These are phyloP conservation scores for Hondaea fermentalgiana DNA, from an alignment of 108 stramenopile genomes.

Conservation along the genomic window DNA sequence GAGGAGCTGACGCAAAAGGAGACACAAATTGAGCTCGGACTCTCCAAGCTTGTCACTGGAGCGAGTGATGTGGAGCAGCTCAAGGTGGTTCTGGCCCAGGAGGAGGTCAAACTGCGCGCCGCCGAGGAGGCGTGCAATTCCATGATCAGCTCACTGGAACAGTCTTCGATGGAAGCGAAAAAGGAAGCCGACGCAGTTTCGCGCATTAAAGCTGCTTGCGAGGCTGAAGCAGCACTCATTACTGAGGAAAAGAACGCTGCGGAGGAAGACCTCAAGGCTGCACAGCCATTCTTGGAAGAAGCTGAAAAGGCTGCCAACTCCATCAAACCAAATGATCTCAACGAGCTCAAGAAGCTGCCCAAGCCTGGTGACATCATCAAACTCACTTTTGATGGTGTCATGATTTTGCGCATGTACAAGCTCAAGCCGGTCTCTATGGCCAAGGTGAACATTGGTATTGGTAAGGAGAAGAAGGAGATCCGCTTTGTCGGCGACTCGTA, in stretches of 20 bases:
- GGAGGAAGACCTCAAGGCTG: slow-evolving; percentile 53
- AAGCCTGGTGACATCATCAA: slow-evolving; percentile 57
- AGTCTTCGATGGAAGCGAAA: slow-evolving; percentile 49
- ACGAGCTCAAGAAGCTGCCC: slow-evolving; percentile 54
- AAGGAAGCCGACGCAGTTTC: slow-evolving; percentile 51
- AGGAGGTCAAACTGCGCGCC: slow-evolving; percentile 48
- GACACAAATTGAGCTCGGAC: slow-evolving; percentile 40
- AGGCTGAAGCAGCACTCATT: slow-evolving; percentile 47
- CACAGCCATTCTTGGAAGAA: slow-evolving; percentile 58
- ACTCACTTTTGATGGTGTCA: slow-evolving; percentile 54
- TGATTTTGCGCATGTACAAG: slow-evolving; percentile 38
- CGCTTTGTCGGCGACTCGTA: slow-evolving; percentile 43
- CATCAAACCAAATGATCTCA: slow-evolving; percentile 50
- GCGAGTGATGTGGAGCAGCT: slow-evolving; percentile 56
- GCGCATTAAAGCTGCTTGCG: slow-evolving; percentile 45
- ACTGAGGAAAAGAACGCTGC: slow-evolving; percentile 43
- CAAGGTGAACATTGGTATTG: slow-evolving; percentile 30
- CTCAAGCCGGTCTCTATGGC: slow-evolving; percentile 31
- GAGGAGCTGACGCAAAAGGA: slow-evolving; percentile 41
- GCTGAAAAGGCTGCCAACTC: slow-evolving; percentile 42
- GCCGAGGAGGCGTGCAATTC: slow-evolving; percentile 42
- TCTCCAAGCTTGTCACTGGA: slow-evolving; percentile 48
- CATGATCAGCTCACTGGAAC: slow-evolving; percentile 47
- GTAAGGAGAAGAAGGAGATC: slow-evolving; percentile 52
- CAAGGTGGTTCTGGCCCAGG: slow-evolving; percentile 50